Percentiles rank a stretch among this genome's conserved stretches.
Evolutionary conservation across 305 asterid species (phyloP).

Genomic region (Fraxinus xanthoxyloides): DNA sequence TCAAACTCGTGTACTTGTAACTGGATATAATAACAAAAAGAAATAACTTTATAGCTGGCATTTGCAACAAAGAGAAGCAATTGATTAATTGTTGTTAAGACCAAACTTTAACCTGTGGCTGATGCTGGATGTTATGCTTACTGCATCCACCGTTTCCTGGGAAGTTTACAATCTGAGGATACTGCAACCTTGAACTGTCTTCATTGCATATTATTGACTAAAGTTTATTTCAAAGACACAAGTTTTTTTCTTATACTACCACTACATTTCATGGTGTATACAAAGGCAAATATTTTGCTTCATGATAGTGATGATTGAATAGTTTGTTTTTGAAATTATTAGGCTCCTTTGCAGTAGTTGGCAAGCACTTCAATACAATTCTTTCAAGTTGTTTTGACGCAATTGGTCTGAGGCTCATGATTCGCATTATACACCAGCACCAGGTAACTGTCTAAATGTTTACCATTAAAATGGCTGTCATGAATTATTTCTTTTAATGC

Average conservation of each 20-base stretch:
- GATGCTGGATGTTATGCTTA: not conserved
- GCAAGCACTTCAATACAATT: slow-evolving; percentile 68
- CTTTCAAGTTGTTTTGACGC: slow-evolving; percentile 88
- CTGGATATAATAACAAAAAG: not conserved
- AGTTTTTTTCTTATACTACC: not conserved
- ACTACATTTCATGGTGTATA: slow-evolving; percentile 15
- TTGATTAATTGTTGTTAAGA: not conserved
- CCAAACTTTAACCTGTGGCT: not conserved
- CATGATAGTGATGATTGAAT: slow-evolving; percentile 20
- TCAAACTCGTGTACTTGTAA: not conserved
- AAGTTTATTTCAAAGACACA: not conserved
- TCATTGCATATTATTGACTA: not conserved
- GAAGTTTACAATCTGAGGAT: slow-evolving; percentile 3
- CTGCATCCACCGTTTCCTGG: not conserved
- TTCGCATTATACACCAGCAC: slow-evolving; percentile 91
- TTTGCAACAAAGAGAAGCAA: not conserved
- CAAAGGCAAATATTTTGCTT: slow-evolving; percentile 4
- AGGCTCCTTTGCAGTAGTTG: slow-evolving; percentile 85
- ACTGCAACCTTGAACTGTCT: not conserved
- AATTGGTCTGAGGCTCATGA: slow-evolving; percentile 95
- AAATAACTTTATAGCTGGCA: not conserved
- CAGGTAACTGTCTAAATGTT: slow-evolving; percentile 45
- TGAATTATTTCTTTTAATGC: slow-evolving; percentile 15
- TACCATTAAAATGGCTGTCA: not conserved
- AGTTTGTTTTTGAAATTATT: slow-evolving; percentile 33